Evolutionary conservation across 495 filamentous ascomycete species (phyloP).

Genomic region (Tirmania nivea): DNA sequence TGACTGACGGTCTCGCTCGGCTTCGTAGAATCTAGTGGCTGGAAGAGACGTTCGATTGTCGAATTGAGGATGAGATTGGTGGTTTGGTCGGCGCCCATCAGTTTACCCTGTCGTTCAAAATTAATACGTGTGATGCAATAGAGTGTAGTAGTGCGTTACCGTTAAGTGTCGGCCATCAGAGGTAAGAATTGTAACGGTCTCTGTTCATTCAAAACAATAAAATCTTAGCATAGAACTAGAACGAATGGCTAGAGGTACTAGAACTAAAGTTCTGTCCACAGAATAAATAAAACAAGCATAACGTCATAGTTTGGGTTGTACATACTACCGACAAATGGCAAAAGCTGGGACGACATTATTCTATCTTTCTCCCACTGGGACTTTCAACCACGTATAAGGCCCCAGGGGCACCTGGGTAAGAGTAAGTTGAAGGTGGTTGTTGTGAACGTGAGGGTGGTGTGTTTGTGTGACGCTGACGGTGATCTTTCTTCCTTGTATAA

Average conservation of each 20-base stretch:
- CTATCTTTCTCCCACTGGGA: too few species aligned
- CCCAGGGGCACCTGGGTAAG: too few species aligned
- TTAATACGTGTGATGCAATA: neutral
- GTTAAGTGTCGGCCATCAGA: slow-evolving; percentile 76
- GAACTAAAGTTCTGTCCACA: too few species aligned
- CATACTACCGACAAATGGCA: slow-evolving; percentile 8
- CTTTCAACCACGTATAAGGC: too few species aligned
- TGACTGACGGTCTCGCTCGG: slow-evolving; percentile 60
- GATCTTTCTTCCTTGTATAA: too few species aligned
- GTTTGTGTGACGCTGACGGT: too few species aligned
- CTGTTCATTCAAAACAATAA: slow-evolving; percentile 25
- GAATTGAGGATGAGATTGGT: slow-evolving; percentile 78
- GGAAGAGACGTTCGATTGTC: slow-evolving; percentile 77
- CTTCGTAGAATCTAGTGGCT: slow-evolving; percentile 32
- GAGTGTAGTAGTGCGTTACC: neutral
- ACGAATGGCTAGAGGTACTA: too few species aligned
- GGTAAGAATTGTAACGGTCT: slow-evolving; percentile 78
- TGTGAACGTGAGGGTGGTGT: too few species aligned
- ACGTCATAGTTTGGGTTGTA: too few species aligned
- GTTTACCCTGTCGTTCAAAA: slow-evolving; percentile 29
- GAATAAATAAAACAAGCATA: too few species aligned
- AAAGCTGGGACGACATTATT: slow-evolving; percentile 9
- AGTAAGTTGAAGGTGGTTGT: too few species aligned
- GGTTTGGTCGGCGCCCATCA: slow-evolving; percentile 71
- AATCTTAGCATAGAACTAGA: too few species aligned